phyloP scores from a whole-genome alignment of 192 early-diverging fungal species.

The Haplosporangium gracile region DNA sequence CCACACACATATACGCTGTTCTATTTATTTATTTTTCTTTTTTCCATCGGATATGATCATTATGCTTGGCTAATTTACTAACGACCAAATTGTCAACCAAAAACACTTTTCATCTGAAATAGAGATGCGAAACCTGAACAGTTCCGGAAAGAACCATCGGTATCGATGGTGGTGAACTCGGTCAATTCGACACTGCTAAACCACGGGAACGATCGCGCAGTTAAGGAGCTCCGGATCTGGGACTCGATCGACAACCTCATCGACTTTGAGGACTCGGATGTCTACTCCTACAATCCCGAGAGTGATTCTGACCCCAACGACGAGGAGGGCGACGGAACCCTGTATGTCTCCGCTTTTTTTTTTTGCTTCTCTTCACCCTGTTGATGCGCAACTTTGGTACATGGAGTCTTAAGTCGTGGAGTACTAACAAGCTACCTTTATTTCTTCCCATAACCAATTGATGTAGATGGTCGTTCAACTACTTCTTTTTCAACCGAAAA shows the following conservation, averaged over 20 bases:
- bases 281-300: constrained; percentile 93
- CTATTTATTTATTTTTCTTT: background rate
- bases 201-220: constrained; percentile 76
- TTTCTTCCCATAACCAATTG: background rate
- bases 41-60: background rate
- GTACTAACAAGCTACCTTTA: background rate
- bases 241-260: constrained; percentile 88
- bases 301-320: constrained; percentile 91
- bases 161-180: constrained; percentile 80
- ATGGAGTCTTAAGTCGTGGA: background rate
- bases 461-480: constrained; percentile 94
- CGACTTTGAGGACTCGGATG: constrained; percentile 85
- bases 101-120: constrained; percentile 3
- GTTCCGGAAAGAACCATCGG: constrained; percentile 82
- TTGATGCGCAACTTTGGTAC: background rate
- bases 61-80: background rate
- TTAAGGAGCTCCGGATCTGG: constrained; percentile 85
- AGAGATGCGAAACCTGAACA: constrained; percentile 86
- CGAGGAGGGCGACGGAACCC: constrained; percentile 81
- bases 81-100: background rate
- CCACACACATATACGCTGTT: background rate
- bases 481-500: constrained; percentile 96
- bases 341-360: constrained; percentile 50
- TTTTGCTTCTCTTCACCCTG: background rate
- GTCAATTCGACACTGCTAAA: constrained; percentile 91